Conservation (phyloP, 306 rosid genomes). For the Cicer cuneatum region DNA sequence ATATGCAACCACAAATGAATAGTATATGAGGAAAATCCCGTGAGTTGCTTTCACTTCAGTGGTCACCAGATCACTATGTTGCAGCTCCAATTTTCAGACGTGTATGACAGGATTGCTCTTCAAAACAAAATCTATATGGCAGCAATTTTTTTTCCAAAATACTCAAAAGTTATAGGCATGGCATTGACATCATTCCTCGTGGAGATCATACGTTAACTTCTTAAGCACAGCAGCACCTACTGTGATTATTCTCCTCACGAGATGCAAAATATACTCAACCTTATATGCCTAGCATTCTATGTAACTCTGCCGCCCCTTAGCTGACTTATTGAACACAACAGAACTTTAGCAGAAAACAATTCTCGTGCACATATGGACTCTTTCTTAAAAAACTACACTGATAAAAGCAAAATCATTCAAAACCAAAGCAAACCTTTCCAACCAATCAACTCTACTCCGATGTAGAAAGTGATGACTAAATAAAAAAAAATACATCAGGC, state of each 20-base stretch:
- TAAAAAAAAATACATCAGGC: slow-evolving; percentile 31
- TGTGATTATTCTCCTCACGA: slow-evolving; percentile 19
- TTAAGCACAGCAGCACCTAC: slow-evolving; percentile 44
- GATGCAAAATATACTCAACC: slow-evolving; percentile 42
- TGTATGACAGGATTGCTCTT: slow-evolving; percentile 40
- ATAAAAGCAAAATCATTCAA: slow-evolving; percentile 43
- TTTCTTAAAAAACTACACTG: slow-evolving; percentile 38
- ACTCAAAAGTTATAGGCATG: slow-evolving; percentile 35
- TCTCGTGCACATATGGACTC: slow-evolving; percentile 37
- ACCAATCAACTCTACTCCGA: slow-evolving; percentile 44
- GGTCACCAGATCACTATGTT: slow-evolving; percentile 41
- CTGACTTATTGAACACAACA: slow-evolving; percentile 40
- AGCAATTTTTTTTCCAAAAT: slow-evolving; percentile 34
- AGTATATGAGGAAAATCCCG: slow-evolving; percentile 35
- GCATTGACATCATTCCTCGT: slow-evolving; percentile 12
- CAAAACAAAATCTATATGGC: slow-evolving; percentile 39
- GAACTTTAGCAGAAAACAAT: slow-evolving; percentile 41
- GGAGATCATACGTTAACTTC: slow-evolving; percentile 39
- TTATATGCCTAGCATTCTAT: slow-evolving; percentile 33
- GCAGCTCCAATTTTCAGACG: slow-evolving; percentile 40
- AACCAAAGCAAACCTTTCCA: slow-evolving; percentile 47
- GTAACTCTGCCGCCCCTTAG: slow-evolving; percentile 39
- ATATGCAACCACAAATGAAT: slow-evolving; percentile 40
- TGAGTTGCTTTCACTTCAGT: slow-evolving; percentile 36
- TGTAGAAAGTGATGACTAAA: slow-evolving; percentile 40